Evolutionary conservation across 768 basidiomycete species (phyloP).

Genomic region (Rhodocollybia butyracea): DNA sequence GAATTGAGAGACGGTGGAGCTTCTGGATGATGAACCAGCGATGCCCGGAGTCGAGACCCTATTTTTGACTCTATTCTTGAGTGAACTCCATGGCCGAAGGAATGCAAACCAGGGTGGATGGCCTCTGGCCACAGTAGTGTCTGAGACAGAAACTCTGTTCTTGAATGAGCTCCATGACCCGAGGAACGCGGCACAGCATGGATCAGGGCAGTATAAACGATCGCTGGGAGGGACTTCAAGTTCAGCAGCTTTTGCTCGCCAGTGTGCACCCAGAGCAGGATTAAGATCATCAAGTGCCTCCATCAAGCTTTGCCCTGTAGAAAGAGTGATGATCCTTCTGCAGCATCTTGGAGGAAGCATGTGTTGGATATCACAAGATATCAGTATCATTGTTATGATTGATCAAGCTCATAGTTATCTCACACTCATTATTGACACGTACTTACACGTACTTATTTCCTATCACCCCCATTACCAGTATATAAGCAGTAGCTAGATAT

Average conservation of each 20-base stretch:
- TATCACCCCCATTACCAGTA: no score
- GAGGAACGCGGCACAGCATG: conserved; percentile 34
- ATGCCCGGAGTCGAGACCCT: no score
- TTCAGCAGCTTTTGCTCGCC: conserved; percentile 27
- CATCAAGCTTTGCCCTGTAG: neutral
- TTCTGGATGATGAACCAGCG: no score
- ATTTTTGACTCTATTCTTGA: no score
- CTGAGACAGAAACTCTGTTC: neutral
- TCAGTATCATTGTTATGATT: no score
- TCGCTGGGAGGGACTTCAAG: conserved; percentile 20
- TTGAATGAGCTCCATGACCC: conserved; percentile 10
- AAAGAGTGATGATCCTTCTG: neutral
- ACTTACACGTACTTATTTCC: no score
- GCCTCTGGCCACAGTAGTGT: neutral
- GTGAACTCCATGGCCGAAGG: no score
- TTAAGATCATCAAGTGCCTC: neutral
- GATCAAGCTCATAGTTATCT: no score
- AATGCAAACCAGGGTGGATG: neutral
- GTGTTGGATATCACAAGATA: no score
- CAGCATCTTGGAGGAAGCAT: conserved; percentile 5
- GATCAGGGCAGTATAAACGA: conserved; percentile 34
- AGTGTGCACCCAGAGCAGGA: neutral
- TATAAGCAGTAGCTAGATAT: no score
- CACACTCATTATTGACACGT: no score
- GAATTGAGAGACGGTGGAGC: neutral